Base-by-base conservation (phyloP, 192 early-diverging fungal genomes). In the Funneliformis mosseae region DNA sequence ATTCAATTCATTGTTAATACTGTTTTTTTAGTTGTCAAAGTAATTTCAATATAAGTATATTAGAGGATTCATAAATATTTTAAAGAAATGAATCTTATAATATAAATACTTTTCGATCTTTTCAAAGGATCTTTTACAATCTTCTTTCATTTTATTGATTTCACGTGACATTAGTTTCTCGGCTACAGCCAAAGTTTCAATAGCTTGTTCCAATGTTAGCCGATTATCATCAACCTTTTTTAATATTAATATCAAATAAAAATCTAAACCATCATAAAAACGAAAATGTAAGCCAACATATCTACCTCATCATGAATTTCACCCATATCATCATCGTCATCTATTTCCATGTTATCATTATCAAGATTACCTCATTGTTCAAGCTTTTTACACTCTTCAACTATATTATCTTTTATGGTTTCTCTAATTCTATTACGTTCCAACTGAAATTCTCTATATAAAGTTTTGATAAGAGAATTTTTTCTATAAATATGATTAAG, bases 311-410 rank as follows among this genome's bases (percentile, higher is more conserved):
- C n/a, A 50, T 74, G 25, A 4, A 39, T 14, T 68, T 69, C 67
- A 69, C 42, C 38, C 41, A 33, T 33, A 33, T 25, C 25, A 12
- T 18, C 70, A 1, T 42, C 39, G 14, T 50, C 42, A 39, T 74
- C 73, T 59, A 74, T 3, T 8, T 50, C 73, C 70, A 72, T 72
- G 11, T 46, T 23, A 55, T 55, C 46, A 8, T 74, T n/a, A 27
- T 73, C 21, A 43, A 27, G 3, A 27, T 74, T 74, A 14, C 21
- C 38, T 39, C 27, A 69, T 69, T 69, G 27, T n/a, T 69, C 67
- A 69, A n/a, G 14, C 27, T 48, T 74, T 59, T 60, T 59, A 74
- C 73, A 74, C 14, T 74, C 73, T 25, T 74, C 73, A 59, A 38
- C n/a, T 33, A 55, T 74, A 74, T 74, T 74, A 10, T 21, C 5